Evolutionary conservation across 805 yeast species (phyloP).

Genomic region (Yamadazyma paraphyllophila): DNA sequence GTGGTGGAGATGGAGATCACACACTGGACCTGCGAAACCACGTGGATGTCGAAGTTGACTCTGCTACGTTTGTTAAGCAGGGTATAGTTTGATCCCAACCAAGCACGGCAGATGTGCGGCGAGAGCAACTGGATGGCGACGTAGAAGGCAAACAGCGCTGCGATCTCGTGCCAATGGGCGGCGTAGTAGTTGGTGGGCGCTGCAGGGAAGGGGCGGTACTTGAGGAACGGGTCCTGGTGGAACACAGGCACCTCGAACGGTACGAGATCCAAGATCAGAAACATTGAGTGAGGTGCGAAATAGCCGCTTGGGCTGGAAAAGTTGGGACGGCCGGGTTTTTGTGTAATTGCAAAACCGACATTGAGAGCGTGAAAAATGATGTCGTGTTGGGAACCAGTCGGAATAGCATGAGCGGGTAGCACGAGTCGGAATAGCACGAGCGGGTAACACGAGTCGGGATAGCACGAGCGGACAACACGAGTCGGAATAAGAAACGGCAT

Average conservation of each 20-base stretch:
- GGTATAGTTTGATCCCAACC: conserved; percentile 58
- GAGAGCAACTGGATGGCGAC: conserved; percentile 51
- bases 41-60: conserved; percentile 84
- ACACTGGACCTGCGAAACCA: conserved; percentile 85
- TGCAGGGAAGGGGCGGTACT: conserved; percentile 46
- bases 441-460: too few species aligned
- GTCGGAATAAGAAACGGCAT: too few species aligned
- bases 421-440: too few species aligned
- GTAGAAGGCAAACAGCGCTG: conserved; percentile 60
- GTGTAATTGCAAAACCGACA: too few species aligned
- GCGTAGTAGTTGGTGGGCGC: conserved; percentile 40
- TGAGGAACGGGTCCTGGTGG: conserved; percentile 42
- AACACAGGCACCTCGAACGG: conserved; percentile 21
- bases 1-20: conserved; percentile 57
- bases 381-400: too few species aligned
- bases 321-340: too few species aligned
- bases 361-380: too few species aligned
- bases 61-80: conserved; percentile 43
- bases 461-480: too few species aligned
- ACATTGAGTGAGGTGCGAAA: not conserved
- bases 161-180: conserved; percentile 76
- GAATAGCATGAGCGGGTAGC: too few species aligned
- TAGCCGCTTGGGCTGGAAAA: too few species aligned
- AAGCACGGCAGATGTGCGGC: conserved; percentile 45
- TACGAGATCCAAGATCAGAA: conserved; percentile 2